phyloP scores from a whole-genome alignment of 1,284 basidiomycete species.

The Irpex sp. region DNA sequence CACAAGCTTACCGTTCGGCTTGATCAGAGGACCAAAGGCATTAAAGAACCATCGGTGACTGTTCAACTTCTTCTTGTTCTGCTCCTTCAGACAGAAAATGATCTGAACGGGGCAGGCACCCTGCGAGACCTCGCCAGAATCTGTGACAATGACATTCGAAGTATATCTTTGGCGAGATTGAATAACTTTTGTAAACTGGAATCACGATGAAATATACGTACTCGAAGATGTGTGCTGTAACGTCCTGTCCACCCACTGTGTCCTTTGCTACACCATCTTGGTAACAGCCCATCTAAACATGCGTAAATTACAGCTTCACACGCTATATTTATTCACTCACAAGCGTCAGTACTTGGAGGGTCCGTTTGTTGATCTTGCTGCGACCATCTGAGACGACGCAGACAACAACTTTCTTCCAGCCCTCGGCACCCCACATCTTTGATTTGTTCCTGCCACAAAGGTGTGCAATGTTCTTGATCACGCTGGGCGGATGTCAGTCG shows the following conservation, averaged over 20 bases:
- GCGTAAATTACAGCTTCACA: not conserved
- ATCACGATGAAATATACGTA: constrained; percentile 27
- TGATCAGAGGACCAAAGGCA: constrained; percentile 85
- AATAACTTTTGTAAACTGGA: not conserved
- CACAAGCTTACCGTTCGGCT: constrained; percentile 61
- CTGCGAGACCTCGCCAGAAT: constrained; percentile 82
- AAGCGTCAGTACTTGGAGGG: constrained; percentile 76
- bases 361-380: constrained; percentile 87
- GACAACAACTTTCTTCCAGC: constrained; percentile 95
- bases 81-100: constrained; percentile 91
- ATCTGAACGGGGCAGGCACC: constrained; percentile 88
- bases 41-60: constrained; percentile 98
- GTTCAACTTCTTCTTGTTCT: constrained; percentile 95
- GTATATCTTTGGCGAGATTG: constrained; percentile 55
- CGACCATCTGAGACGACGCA: constrained; percentile 92
- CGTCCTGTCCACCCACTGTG: constrained; percentile 87
- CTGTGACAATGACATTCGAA: constrained; percentile 75
- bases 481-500: constrained; percentile 36
- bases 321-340: constrained; percentile 33
- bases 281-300: constrained; percentile 84
- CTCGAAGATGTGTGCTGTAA: constrained; percentile 94
- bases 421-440: constrained; percentile 91
- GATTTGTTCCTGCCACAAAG: constrained; percentile 79
- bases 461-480: constrained; percentile 88
- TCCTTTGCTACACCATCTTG: constrained; percentile 96